These are phyloP conservation scores for Debaryomyces robertsiae DNA, from an alignment of 1,139 yeast species.

Conservation along the genomic window DNA sequence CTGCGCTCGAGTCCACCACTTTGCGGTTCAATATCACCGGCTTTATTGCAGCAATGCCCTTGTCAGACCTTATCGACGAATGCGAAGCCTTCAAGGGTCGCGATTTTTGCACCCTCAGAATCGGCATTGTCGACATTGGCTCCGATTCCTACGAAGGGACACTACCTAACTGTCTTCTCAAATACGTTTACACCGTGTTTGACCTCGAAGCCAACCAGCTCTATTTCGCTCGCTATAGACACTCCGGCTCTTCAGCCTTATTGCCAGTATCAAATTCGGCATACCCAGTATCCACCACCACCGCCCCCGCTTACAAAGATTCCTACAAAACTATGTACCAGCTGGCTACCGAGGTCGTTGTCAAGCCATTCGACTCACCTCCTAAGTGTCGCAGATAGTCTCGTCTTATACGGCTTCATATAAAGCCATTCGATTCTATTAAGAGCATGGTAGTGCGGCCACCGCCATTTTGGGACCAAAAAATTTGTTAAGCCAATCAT, in stretches of 20 bases:
- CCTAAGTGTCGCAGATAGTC: constrained; percentile 1
- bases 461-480: neutral
- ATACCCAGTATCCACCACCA: constrained; percentile 21
- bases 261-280: constrained; percentile 6
- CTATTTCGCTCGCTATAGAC: constrained; percentile 20
- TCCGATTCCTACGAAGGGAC: constrained; percentile 20
- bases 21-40: constrained; percentile 25
- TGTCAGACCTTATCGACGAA: constrained; percentile 22
- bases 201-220: constrained; percentile 23
- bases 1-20: constrained; percentile 7
- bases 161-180: constrained; percentile 23
- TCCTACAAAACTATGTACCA: constrained; percentile 21
- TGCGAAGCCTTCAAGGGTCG: constrained; percentile 15
- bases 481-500: constrained; percentile 7
- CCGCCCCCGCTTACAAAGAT: constrained; percentile 17
- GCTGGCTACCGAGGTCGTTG: constrained; percentile 17
- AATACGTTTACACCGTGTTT: constrained; percentile 22
- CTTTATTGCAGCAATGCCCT: constrained; percentile 18
- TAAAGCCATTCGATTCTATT: no score
- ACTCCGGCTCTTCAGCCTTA: constrained; percentile 3
- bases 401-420: no score
- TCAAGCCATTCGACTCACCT: neutral
- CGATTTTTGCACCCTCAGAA: constrained; percentile 18
- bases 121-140: constrained; percentile 20
- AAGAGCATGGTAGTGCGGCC: constrained; percentile 4